These are phyloP conservation scores for Pyrus communis DNA, from an alignment of 306 rosid species.

Conservation along the genomic window DNA sequence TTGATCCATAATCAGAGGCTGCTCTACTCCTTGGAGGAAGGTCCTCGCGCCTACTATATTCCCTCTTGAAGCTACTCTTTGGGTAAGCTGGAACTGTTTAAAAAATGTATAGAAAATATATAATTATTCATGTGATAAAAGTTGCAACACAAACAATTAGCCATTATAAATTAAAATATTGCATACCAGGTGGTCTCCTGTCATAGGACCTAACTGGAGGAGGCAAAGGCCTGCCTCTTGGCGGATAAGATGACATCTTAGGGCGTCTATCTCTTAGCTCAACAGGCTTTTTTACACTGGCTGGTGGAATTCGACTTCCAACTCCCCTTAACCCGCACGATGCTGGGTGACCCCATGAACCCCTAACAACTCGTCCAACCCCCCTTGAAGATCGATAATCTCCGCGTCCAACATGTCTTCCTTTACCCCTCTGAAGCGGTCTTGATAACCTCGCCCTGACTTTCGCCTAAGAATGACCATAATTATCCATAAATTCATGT, in stretches of 20 bases:
- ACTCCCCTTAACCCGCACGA: constrained; percentile 54
- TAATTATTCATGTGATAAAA: not conserved
- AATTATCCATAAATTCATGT: constrained; percentile 5
- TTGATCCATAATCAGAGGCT: constrained; percentile 58
- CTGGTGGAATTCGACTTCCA: constrained; percentile 59
- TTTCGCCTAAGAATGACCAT: constrained; percentile 57
- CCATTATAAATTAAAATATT: not conserved
- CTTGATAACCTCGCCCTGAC: constrained; percentile 95
- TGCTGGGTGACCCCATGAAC: constrained; percentile 74
- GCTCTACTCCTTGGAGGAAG: constrained; percentile 77
- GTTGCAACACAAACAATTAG: not conserved
- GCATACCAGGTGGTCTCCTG: constrained; percentile 76
- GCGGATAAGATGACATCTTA: constrained; percentile 41
- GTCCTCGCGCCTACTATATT: constrained; percentile 73
- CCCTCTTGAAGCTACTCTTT: constrained; percentile 75
- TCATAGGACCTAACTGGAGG: constrained; percentile 79
- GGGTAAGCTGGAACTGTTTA: constrained; percentile 60
- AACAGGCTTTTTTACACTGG: constrained; percentile 50
- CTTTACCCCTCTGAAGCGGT: constrained; percentile 92
- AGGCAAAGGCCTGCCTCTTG: constrained; percentile 61
- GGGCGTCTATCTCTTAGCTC: constrained; percentile 82
- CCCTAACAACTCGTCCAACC: constrained; percentile 43
- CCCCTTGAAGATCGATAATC: constrained; percentile 58
- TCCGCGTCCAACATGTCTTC: constrained; percentile 64
- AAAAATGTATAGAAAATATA: not conserved